phyloP scores from a whole-genome alignment of 257 asterid species.

The Nicotiana attenuata region DNA sequence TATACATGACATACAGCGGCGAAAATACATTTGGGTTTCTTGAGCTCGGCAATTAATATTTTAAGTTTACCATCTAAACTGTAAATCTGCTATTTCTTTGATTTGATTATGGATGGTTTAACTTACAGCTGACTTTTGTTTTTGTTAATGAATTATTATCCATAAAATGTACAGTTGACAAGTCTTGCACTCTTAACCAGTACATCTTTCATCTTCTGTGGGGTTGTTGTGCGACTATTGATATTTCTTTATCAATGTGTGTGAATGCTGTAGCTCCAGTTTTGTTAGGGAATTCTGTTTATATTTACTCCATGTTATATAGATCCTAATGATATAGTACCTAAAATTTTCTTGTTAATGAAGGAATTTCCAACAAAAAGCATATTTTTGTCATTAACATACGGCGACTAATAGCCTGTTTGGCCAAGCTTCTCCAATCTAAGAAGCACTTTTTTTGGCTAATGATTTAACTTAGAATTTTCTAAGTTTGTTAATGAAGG shows the following conservation, averaged over 20 bases:
- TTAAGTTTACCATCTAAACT: not conserved
- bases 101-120: not conserved
- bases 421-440: no score
- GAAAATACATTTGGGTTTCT: slow-evolving; percentile 66
- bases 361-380: no score
- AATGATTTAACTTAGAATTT: no score
- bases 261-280: no score
- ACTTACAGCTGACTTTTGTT: not conserved
- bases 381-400: no score
- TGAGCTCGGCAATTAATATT: not conserved
- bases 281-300: no score
- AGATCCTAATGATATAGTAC: no score
- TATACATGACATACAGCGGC: slow-evolving; percentile 80
- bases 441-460: no score
- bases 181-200: not conserved
- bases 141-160: not conserved
- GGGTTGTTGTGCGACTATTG: not conserved
- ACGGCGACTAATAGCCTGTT: no score
- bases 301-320: no score
- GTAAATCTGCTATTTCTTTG: not conserved
- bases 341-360: no score
- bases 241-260: not conserved
- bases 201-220: not conserved
- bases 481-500: no score
- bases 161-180: slow-evolving; percentile 7